Conservation (phyloP, 2,329 filamentous ascomycete genomes). For the Fusarium tricinctum region DNA sequence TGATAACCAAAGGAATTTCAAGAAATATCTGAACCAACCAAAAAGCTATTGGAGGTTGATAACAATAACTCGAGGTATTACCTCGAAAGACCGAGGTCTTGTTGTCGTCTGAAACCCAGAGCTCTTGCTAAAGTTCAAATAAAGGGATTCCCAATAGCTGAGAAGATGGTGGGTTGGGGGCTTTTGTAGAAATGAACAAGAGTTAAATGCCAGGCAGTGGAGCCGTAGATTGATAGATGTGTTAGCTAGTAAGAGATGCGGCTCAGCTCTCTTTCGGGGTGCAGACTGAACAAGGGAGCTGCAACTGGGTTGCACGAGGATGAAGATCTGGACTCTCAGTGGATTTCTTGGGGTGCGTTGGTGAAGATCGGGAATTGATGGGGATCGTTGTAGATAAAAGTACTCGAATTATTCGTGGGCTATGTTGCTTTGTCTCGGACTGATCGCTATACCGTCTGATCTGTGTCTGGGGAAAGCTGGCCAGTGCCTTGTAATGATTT, state of each 20-base stretch:
- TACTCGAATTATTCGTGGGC: constrained; percentile 22
- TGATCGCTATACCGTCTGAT: constrained; percentile 30
- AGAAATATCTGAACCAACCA: neutral
- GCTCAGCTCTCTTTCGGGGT: constrained; percentile 43
- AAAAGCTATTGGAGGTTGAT: neutral
- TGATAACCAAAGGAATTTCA: neutral
- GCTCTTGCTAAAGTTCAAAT: constrained; percentile 29
- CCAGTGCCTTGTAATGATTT: constrained; percentile 31
- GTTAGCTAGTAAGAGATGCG: constrained; percentile 42
- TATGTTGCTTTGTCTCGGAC: constrained; percentile 30
- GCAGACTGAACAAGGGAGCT: constrained; percentile 36
- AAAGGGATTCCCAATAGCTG: constrained; percentile 22
- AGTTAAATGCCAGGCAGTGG: constrained; percentile 14
- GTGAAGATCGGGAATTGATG: constrained; percentile 35
- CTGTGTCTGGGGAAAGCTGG: constrained; percentile 25
- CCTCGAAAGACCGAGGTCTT: constrained; percentile 24
- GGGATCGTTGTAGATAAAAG: constrained; percentile 28
- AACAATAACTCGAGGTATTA: constrained; percentile 3
- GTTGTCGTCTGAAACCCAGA: constrained; percentile 22
- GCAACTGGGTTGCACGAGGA: constrained; percentile 45
- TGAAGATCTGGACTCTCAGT: constrained; percentile 36
- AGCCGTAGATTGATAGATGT: constrained; percentile 26
- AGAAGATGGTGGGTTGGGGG: constrained; percentile 46
- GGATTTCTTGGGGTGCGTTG: constrained; percentile 42
- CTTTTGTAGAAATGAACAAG: constrained; percentile 46